Evolutionary conservation across 768 basidiomycete genomes (phyloP).

Genomic region (Serendipita vermifera): DNA sequence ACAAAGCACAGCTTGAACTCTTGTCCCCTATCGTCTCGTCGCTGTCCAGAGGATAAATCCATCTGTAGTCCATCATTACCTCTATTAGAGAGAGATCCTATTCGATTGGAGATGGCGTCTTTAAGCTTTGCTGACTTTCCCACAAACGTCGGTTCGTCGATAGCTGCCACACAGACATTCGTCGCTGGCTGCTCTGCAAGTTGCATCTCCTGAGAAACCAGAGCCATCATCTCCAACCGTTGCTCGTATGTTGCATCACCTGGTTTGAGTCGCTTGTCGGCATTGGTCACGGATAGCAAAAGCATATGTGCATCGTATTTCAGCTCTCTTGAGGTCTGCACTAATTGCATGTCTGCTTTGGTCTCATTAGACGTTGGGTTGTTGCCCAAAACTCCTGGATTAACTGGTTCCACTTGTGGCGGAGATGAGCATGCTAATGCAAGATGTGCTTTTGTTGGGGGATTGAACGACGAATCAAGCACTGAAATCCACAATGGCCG

Average conservation of each 20-base stretch:
- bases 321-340: conserved; percentile 11
- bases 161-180: conserved; percentile 66
- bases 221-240: conserved; percentile 75
- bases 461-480: conserved; percentile 91
- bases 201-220: conserved; percentile 39
- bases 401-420: no score
- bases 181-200: background rate
- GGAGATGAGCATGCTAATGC: conserved; percentile 56
- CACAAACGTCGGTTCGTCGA: conserved; percentile 81
- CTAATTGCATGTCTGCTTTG: background rate
- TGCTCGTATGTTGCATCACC: conserved; percentile 65
- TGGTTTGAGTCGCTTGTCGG: conserved; percentile 60
- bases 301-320: conserved; percentile 61
- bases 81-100: conserved; percentile 19
- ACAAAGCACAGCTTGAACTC: conserved; percentile 49
- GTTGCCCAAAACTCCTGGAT: no score
- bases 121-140: conserved; percentile 57
- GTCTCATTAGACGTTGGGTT: no score
- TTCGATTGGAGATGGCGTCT: conserved; percentile 32
- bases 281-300: conserved; percentile 74
- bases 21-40: background rate
- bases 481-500: conserved; percentile 43
- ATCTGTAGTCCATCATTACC: conserved; percentile 10
- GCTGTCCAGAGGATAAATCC: background rate
- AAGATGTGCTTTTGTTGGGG: conserved; percentile 75